Base-by-base conservation (phyloP, 2,329 filamentous ascomycete genomes). In the Tricladium varicosporioides region DNA sequence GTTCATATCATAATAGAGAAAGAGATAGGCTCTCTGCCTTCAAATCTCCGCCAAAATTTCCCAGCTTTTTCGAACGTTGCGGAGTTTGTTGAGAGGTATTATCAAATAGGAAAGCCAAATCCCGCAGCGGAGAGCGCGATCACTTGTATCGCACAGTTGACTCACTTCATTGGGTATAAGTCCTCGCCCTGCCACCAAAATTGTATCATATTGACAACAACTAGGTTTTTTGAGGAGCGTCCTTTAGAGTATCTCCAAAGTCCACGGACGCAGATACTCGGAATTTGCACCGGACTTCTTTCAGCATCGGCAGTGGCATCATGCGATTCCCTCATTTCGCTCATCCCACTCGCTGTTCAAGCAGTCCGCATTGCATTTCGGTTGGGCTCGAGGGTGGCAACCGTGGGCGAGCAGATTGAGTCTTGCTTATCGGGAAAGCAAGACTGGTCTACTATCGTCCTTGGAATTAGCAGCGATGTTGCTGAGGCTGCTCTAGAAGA, bases 91-190 rank as follows among this genome's bases (percentile, higher is more conserved):
- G 83, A 88, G 68, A 77, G 76, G 63, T 88, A 89, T 70, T 81
- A 83, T 62, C 74, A 78, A 44, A 81, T 82, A 65, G 75, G 72
- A 32, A 63, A 76, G 59, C 87, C 84, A 69, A 78, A 84, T 60
- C 77, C 84, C 2, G 83, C 83, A 46, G 71, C 88, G 40, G 85
- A 88, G 67, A 86, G 83, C 62, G 83, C 80, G 18, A 73, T 89
- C 63, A 76, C 88, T 43, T 85, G 83, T 56, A 78, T 86, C 61
- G 77, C 84, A 53, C 85, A 89, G 70, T 71, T 89, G 53, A 82
- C 81, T 48, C 85, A 88, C 69, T 88, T 86, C 71, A 86, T 89
- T 62, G 83, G 86, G 79, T 86, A 76, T 65, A 81, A 5, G 14
- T 32, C n/a, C 15, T 9, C 22, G 11, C 14, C 13, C 9, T 32